Conservation (phyloP, 345 rosid genomes). For the Melaleuca quinquenervia region DNA sequence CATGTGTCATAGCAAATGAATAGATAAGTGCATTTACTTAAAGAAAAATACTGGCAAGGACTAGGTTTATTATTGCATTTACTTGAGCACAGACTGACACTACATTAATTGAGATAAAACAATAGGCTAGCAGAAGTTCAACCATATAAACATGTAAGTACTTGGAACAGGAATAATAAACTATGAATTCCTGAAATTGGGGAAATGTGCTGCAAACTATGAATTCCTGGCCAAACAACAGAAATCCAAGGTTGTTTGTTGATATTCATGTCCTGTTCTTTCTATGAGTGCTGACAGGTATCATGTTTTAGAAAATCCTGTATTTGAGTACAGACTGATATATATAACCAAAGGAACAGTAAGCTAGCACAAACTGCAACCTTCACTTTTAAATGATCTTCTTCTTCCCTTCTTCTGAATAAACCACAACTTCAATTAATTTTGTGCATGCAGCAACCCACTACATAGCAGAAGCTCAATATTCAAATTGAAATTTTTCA, state of each 20-base stretch:
- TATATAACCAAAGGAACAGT: background rate
- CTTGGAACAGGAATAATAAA: background rate
- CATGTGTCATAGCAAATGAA: background rate
- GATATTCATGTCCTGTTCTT: background rate
- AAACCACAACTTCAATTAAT: background rate
- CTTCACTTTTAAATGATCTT: background rate
- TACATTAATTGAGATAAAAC: background rate
- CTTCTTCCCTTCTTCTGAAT: background rate
- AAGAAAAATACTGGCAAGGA: background rate
- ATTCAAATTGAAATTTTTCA: background rate
- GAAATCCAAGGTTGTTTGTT: background rate
- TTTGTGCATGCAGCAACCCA: background rate
- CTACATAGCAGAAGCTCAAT: background rate
- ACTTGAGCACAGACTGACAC: background rate
- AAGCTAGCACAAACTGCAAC: background rate
- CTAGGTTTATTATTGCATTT: background rate
- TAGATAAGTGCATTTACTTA: background rate
- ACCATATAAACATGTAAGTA: background rate
- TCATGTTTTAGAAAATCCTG: background rate
- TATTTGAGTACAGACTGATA: background rate
- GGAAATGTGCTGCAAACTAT: background rate
- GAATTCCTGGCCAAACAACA: background rate
- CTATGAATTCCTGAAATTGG: too few relatives aligned
- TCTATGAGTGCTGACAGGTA: background rate
- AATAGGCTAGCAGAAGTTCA: background rate